Percentiles rank a stretch among this genome's conserved stretches.
Conservation (phyloP, 139 green algal genomes). For the Deuterostichococcus epilithicus region DNA sequence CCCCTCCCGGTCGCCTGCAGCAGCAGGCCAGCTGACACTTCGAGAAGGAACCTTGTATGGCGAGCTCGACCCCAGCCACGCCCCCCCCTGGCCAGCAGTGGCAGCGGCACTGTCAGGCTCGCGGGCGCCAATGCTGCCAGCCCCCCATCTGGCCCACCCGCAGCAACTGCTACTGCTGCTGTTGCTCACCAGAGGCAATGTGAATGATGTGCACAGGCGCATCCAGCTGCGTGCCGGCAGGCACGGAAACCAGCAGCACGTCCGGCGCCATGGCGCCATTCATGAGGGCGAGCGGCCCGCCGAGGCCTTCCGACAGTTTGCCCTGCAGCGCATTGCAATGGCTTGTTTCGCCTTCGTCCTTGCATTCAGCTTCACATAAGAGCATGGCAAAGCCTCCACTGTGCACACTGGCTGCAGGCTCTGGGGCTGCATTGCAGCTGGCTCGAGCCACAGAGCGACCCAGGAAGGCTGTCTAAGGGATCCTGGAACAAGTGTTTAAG, state of each 20-base stretch:
- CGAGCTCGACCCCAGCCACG: too few species aligned
- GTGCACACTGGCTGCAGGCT: too few species aligned
- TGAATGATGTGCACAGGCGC: constrained; percentile 69
- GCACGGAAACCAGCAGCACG: constrained; percentile 58
- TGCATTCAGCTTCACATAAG: neutral
- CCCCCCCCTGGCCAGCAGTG: too few species aligned
- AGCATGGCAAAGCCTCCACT: constrained; percentile 11
- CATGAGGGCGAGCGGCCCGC: constrained; percentile 70
- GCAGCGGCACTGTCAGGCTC: too few species aligned
- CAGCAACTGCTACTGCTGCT: too few species aligned
- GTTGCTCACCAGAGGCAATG: constrained; percentile 46
- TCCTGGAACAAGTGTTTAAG: too few species aligned
- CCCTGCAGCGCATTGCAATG: constrained; percentile 41
- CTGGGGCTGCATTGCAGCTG: too few species aligned
- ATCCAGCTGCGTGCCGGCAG: constrained; percentile 28
- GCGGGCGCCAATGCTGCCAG: too few species aligned
- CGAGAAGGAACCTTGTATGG: neutral
- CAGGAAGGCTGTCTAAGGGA: too few species aligned
- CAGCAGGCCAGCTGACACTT: neutral
- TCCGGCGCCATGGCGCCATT: constrained; percentile 66
- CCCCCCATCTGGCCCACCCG: too few species aligned
- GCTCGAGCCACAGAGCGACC: too few species aligned
- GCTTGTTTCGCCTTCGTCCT: neutral
- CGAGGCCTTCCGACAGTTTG: constrained; percentile 38
- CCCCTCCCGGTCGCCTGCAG: neutral